A percentile compares a stretch with the other conserved stretches of the same genome.
These are phyloP conservation scores for Talaromyces islandicus DNA, from an alignment of 2,329 filamentous ascomycete species.

Conservation along the genomic window DNA sequence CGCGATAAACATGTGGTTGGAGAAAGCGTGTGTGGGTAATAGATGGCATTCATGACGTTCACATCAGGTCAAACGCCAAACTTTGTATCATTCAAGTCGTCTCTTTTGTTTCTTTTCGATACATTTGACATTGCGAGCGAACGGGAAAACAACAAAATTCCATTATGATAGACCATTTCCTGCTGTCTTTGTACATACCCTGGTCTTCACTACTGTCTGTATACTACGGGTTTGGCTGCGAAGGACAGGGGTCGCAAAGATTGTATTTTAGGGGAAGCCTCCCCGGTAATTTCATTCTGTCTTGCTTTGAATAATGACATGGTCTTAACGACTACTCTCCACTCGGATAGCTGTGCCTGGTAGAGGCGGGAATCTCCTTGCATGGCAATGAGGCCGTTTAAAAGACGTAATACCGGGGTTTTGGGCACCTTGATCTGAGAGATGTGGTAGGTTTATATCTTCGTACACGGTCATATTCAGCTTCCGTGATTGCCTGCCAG, in stretches of 20 bases:
- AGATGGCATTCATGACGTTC: slow-evolving; percentile 13
- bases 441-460: neutral
- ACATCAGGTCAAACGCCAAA: slow-evolving; percentile 24
- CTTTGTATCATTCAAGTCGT: slow-evolving; percentile 32
- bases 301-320: neutral
- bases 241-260: slow-evolving; percentile 24
- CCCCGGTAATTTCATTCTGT: neutral
- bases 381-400: neutral
- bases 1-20: slow-evolving; percentile 9
- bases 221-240: slow-evolving; percentile 29
- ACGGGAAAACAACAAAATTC: slow-evolving; percentile 25
- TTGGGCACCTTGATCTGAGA: neutral
- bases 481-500: slow-evolving; percentile 24
- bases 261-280: neutral
- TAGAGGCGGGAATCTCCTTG: neutral
- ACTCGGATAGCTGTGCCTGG: neutral
- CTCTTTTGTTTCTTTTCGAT: slow-evolving; percentile 29
- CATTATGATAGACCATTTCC: slow-evolving; percentile 28
- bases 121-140: slow-evolving; percentile 34
- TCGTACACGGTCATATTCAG: slow-evolving; percentile 13
- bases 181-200: slow-evolving; percentile 37
- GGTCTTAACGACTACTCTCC: neutral
- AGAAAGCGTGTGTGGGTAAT: slow-evolving; percentile 25
- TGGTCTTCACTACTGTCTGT: slow-evolving; percentile 31
- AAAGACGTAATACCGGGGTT: neutral